Base-by-base conservation (phyloP, 129 eudicot genomes). In the Tagetes erecta region DNA sequence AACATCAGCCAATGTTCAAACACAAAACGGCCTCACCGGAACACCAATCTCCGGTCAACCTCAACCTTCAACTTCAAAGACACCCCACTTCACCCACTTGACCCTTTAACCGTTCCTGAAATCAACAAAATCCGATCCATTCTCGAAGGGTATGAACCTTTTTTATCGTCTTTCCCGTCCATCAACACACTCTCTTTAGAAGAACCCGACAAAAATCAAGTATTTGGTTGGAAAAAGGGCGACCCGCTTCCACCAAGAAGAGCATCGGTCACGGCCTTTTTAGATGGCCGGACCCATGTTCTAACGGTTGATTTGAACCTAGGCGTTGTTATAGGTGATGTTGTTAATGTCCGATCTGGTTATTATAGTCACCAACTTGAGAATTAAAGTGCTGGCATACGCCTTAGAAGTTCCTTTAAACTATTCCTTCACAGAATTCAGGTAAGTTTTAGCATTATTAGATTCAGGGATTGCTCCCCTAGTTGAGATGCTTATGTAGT, bases 211-310 rank as follows among this genome's bases (percentile, higher is more conserved):
- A 91, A 91, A 67, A 31, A 14, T 20, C 60, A 45, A 52, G 91
- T 91, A 20, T 20, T 80, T 50, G 46, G 49, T 35, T 87, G 95
- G 97, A 65, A 38, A 64, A 58, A 76, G 12, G 94, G 97, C 10
- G 86, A 86, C 66, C 83, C 89, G 0, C 80, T 91, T 6, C 89
- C 86, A n/a, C 71, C 84, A 20, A 67, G 97, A 47, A 82, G 81
- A 59, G 94, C 97, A 4, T 72, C 80, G 14, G 85, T 85, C 4
- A 78, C 71, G 4, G 84, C 80, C 4, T 50, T 81, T 36, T 62
- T 83, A 67, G 64, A 72, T 20, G 87, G 91, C 7, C 35, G 74
- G 57, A 70, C 84, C 8, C 85, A 85, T 71, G 1, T 91, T 44
- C 75, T 91, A 12, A 70, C 72, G 0, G 82, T 91, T 42, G 91